Base-by-base conservation (phyloP, 352 stramenopile species). In the Pythium aristosporum region DNA sequence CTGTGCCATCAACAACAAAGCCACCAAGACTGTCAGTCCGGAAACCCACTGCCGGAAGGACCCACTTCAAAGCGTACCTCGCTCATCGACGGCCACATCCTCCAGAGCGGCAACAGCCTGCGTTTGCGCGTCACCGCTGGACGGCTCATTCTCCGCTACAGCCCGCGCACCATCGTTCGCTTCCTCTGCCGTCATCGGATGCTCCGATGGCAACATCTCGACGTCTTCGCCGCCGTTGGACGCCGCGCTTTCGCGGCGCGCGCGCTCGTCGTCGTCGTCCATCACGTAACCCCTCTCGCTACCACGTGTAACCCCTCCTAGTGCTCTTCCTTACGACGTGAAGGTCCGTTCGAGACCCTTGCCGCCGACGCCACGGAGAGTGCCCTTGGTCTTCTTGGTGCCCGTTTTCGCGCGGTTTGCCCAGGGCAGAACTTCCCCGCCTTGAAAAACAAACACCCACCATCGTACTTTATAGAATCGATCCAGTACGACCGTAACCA, bases 391-490 rank as follows among this genome's bases (percentile, higher is more conserved):
- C 11, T 37, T 41, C 18, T 11, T 46, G 18, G 43, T 49, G 30
- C 42, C 50, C 39, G 18, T 56, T 61, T 53, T 44, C 55, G 52
- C 60, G 46, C 61, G 57, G 34, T 48, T 32, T 47, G 52, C 41
- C 21, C 10, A 47, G 10, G 42, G 16, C 13, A 23, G 44, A 20
- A 12, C 58, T 65, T 56, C 56, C 63, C 55, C 63, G 63, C 64
- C 64, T 70, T 68, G 8, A n/a, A 30, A 37, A 30, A 20, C 25
- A 46, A 30, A 20, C 25, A 46, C 56, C 56, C 56, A 63, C 56
- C 30, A 49, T 63, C 62, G 62, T 69, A 69, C 56, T 69, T 69
- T 55, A 42, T 10, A 11, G 46, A 58, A 32, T 28, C 7, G 3
- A 12, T 53, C 57, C 63, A 59, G n/a, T 47, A 64, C 18, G 20